Evolutionary conservation across 2,329 filamentous ascomycete species (phyloP), one percentile per base, ranked within the genome.

Genomic region (Geosmithia morbida): DNA sequence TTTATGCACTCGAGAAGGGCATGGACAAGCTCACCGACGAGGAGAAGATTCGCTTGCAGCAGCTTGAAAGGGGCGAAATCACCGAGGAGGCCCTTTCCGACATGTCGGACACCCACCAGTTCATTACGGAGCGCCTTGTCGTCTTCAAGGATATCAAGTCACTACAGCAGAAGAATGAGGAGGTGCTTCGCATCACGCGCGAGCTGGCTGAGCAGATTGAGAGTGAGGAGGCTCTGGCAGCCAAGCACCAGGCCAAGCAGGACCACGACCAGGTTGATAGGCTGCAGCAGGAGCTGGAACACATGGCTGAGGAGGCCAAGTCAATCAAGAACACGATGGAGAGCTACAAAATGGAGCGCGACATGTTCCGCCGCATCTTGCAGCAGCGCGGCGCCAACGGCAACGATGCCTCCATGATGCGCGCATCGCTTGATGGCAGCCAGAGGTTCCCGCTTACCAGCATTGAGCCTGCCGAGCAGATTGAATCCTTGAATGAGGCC

Each of bases 341-440:
- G 68, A 94, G 87, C 61, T 95, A 94, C 62, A 87, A 92, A 60
- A 87, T 88, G 56, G 92, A 98, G 66, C 83, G 92, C 51, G 90
- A 98, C 60, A 96, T 96, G 79, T 97, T 96, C 81, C 82, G 90
- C 19, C 87, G 89, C 46, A 89, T 97, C 70, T 76, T 96, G 29
- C 85, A 90, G 54, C 85, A 92, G 51, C 63, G 81, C 66, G 61
- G 71, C 58, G 57, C 75, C 59, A 59, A 76, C 60, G 71, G 68
- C 13, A 83, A 88, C 50, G 69, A 83, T 41, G 74, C 76, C 16
- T 81, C 81, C 1, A 71, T 81, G 45, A 81, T 94, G 58, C 86
- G 83, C 1, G 79, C 82, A 55, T 85, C 85, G 17, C 66, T 84
- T 30, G 78, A 82, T 50, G 74, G 77, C 16, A 66, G 61, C 44